Conservation (phyloP, 257 asterid species). For the Ligustrum vulgare region DNA sequence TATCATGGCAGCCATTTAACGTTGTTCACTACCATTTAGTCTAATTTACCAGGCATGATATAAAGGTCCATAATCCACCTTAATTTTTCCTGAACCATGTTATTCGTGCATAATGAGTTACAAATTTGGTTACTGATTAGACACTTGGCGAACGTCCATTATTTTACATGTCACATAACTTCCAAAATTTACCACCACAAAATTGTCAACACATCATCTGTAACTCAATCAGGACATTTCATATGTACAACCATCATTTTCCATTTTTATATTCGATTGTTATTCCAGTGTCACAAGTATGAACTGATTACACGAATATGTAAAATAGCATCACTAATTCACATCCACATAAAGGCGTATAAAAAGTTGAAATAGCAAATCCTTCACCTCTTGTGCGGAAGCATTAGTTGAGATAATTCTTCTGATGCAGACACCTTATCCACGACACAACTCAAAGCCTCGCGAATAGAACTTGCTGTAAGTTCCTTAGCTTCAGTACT, state of each 20-base stretch:
- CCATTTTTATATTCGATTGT: background rate
- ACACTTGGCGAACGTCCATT: no score
- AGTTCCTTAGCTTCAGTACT: conserved; percentile 19
- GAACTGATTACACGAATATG: background rate
- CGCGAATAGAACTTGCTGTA: conserved; percentile 35
- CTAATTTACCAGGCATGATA: background rate
- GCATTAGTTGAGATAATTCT: conserved; percentile 42
- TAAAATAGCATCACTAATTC: background rate
- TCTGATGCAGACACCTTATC: conserved; percentile 60
- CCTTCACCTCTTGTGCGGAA: conserved; percentile 59
- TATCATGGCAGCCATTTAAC: no score
- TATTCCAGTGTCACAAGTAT: background rate
- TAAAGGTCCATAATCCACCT: background rate
- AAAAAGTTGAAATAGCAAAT: conserved; percentile 35
- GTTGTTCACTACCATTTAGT: background rate
- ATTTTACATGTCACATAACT: no score
- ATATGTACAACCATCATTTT: no score
- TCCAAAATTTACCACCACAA: no score
- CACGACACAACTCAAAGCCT: conserved; percentile 48
- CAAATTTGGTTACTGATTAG: no score
- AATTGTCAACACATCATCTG: no score
- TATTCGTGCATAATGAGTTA: no score
- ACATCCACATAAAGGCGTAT: background rate
- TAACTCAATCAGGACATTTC: no score
- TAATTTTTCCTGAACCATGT: no score